Conservation (phyloP, 305 asterid genomes). For the Rubia balearica region DNA sequence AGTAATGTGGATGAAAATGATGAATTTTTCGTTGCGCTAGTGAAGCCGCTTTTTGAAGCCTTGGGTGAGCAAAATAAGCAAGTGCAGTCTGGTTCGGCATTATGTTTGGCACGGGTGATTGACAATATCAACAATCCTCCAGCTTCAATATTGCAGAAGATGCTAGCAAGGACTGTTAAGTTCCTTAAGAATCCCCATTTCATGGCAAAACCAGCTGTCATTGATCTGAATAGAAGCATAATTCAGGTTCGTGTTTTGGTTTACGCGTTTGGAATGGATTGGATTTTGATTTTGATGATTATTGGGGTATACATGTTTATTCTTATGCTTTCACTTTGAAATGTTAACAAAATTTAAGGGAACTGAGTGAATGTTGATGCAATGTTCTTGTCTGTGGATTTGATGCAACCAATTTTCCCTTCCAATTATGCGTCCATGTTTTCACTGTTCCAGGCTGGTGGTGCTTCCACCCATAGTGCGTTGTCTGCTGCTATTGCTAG, state of each 20-base stretch:
- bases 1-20: conserved; percentile 46
- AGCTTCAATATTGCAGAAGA: conserved; percentile 69
- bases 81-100: conserved; percentile 77
- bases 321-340: not conserved
- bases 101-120: conserved; percentile 79
- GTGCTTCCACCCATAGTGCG: conserved; percentile 53
- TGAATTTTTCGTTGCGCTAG: conserved; percentile 55
- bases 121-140: conserved; percentile 79
- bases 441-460: conserved; percentile 69
- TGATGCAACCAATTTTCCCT: not conserved
- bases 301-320: not conserved
- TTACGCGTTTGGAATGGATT: not conserved
- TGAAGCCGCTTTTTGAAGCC: conserved; percentile 91
- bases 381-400: not conserved
- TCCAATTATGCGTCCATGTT: not conserved
- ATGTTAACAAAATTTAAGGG: not conserved
- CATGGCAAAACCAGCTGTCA: conserved; percentile 91
- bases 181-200: conserved; percentile 87
- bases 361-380: not conserved
- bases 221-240: conserved; percentile 88
- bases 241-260: conserved; percentile 52
- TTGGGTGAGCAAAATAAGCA: conserved; percentile 87
- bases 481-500: conserved; percentile 68
- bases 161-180: conserved; percentile 70
- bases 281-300: not conserved